Base-by-base conservation (phyloP, 2,329 filamentous ascomycete genomes). In the Fusarium praegraminearum region DNA sequence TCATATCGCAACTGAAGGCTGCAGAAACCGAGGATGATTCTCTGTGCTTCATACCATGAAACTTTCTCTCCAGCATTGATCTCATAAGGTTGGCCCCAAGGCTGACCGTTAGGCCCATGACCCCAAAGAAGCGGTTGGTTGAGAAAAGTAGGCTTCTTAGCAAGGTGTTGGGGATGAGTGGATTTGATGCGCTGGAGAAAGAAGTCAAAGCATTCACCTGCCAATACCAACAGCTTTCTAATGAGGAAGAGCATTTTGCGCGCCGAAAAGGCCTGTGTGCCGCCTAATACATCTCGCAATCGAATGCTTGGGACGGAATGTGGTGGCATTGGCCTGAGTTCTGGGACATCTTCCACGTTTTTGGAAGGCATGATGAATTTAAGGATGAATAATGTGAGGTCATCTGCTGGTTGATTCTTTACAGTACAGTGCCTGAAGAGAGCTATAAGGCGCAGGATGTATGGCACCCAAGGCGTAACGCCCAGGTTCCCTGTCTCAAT, bases 21-120 rank as follows among this genome's bases (percentile, higher is more conserved):
- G 46, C 62, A 69, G 12, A 69, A 67, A 2, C 67, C 67, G 2
- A 67, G 18, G 0, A 30, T 24, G 3, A 70, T 22, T 22, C 67
- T 54, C 32, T 69, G 66, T 24, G 50, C 44, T 24, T 69, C 67
- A 40, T 69, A 69, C 62, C 67, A 69, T 7, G 66, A 69, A 11
- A 36, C 49, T 30, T 62, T 30, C 3, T 45, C 41, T 3, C 66
- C 67, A 3, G 53, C 40, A 9, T 69, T 24, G 4, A 70, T 41
- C 8, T 49, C 9, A 3, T 69, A 69, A 4, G 51, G 20, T 5
- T 54, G 38, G 4, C 66, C 65, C 60, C 60, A 69, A 8, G 44
- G 22, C 13, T 40, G 33, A 16, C 55, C 47, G 26, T 57, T 60
- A 15, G 65, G 55, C 1, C 55, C 24, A 15, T 33, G 33, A 35